phyloP scores from a whole-genome alignment of 2,329 filamentous ascomycete species.

The Colletotrichum eremochloae region DNA sequence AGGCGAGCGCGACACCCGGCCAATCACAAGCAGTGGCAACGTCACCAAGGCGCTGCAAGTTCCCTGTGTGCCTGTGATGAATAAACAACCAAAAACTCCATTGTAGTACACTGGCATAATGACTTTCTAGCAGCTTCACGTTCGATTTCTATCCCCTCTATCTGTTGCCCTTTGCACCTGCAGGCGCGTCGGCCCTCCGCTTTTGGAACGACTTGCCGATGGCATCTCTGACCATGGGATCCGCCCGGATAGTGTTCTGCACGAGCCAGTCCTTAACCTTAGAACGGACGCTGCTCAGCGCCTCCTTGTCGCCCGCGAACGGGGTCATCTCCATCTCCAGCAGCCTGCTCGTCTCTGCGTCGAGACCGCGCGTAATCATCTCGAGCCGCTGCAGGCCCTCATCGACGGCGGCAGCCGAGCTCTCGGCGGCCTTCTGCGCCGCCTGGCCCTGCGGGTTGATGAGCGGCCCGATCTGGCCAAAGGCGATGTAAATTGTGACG shows the following conservation, averaged over 20 bases:
- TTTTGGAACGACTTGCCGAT: slow-evolving; percentile 76
- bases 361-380: slow-evolving; percentile 68
- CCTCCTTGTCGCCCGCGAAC: slow-evolving; percentile 78
- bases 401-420: slow-evolving; percentile 45
- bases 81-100: neutral
- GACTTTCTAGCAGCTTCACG: neutral
- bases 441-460: slow-evolving; percentile 59
- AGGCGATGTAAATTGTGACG: slow-evolving; percentile 85
- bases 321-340: slow-evolving; percentile 85
- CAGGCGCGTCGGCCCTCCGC: slow-evolving; percentile 72
- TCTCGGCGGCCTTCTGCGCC: slow-evolving; percentile 45
- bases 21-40: neutral
- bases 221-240: slow-evolving; percentile 86
- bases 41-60: neutral
- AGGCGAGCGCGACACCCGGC: neutral
- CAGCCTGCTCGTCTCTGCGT: slow-evolving; percentile 77
- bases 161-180: slow-evolving; percentile 68
- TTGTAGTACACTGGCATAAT: neutral
- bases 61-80: neutral
- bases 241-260: slow-evolving; percentile 83
- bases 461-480: slow-evolving; percentile 83
- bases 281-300: slow-evolving; percentile 73
- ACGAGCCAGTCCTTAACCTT: slow-evolving; percentile 90
- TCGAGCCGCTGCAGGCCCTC: slow-evolving; percentile 76
- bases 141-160: slow-evolving; percentile 44